Evolutionary conservation across 371 early-diverging fungal genomes (phyloP).

Genomic region (Mortierella sp.): DNA sequence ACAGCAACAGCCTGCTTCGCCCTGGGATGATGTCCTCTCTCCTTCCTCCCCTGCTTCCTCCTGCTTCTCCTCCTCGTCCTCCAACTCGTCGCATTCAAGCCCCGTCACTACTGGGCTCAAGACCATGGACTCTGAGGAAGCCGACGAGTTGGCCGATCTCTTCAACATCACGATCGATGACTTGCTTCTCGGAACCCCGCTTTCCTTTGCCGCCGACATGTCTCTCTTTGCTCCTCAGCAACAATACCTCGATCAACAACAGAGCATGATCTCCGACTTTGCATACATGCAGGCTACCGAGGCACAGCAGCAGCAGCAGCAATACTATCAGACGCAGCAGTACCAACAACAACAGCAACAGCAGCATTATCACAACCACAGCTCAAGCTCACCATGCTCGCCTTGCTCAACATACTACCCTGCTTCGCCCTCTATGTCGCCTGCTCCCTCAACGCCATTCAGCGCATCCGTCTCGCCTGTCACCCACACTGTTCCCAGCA

Average conservation of each 20-base stretch:
- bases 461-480: neutral
- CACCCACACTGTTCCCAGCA: neutral
- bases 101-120: slow-evolving; percentile 13
- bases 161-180: slow-evolving; percentile 50
- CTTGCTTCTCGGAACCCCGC: slow-evolving; percentile 22
- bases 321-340: neutral
- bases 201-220: slow-evolving; percentile 12
- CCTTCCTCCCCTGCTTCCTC: slow-evolving; percentile 30
- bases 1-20: slow-evolving; percentile 4
- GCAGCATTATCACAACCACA: slow-evolving; percentile 1
- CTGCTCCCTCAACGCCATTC: neutral
- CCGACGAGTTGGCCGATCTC: slow-evolving; percentile 31
- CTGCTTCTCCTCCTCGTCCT: slow-evolving; percentile 11
- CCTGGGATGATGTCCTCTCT: neutral
- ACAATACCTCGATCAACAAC: neutral
- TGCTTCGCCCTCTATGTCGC: neutral
- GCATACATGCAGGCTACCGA: neutral
- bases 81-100: slow-evolving; percentile 26
- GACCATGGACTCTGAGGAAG: slow-evolving; percentile 28
- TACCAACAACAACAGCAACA: neutral
- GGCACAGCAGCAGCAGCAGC: neutral
- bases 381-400: neutral
- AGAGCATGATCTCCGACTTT: neutral
- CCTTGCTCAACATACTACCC: neutral
- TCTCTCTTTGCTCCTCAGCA: slow-evolving; percentile 16